Evolutionary conservation across 176 grass and related monocot genomes (phyloP), one percentile per base, ranked within the genome.

Genomic region (Pontederia crassipes): DNA sequence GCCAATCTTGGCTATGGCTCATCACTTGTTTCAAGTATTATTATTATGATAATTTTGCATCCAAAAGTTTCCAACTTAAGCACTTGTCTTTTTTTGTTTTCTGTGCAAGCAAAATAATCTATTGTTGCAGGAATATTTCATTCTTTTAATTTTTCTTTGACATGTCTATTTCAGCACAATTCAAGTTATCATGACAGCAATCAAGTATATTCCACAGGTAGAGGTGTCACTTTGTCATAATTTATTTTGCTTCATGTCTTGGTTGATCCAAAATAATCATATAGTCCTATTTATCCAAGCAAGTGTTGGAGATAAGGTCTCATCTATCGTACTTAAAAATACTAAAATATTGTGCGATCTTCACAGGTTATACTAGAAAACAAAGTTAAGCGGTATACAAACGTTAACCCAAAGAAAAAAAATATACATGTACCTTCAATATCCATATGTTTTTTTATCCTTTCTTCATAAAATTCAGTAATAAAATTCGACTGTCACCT

Each of bases 171-270:
- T 80, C 76, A 97, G 92, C 78, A 80, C 87, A 81, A 88, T 91
- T 76, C 87, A 97, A 72, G 84, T 91, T 80, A 46, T 76, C 2
- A 97, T 97, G 92, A 97, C 92, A 54, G 55, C 92, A 69, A 90
- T 97, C 75, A 97, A 97, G 79, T 97, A 97, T 63, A 97, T 97
- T 54, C 92, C 92, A 59, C 92, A 97, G 92, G 92, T 97, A 78
- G 14, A 68, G 14, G 50, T 66, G 66, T 26, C 66, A 29, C 24
- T 54, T 57, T 49, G n/a, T 35, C 26, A 0, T 54, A 14, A 58
- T 29, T 52, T 59, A 24, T 24, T 24, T 24, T 24, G 20, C 40
- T 10, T 49, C 69, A 35, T 17, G 29, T 6, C 46, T 68, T 62
- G 27, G 51, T 45, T 68, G 40, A 52, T 73, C 55, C 45, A 9